Percentiles rank a stretch among this genome's conserved stretches.
Evolutionary conservation across 2,329 filamentous ascomycete species (phyloP).

Genomic region (Tolypocladium sp.): DNA sequence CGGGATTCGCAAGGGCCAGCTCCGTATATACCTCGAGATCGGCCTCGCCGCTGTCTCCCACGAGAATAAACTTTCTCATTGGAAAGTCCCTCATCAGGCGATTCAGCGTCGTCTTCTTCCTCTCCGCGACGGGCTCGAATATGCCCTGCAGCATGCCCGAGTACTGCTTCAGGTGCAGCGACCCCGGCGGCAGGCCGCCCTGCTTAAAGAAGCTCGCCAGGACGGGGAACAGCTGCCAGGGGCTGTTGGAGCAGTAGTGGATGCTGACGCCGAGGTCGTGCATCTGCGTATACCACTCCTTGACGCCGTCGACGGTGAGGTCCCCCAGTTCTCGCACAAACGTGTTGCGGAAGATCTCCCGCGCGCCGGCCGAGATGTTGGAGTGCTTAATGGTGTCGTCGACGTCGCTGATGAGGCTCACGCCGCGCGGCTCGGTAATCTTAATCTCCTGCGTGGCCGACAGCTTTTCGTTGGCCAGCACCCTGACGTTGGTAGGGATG

Average conservation of each 20-base stretch:
- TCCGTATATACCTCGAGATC: constrained; percentile 97
- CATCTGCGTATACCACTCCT: constrained; percentile 78
- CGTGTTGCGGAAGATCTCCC: constrained; percentile 93
- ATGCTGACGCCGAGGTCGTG: constrained; percentile 74
- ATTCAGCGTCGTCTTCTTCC: constrained; percentile 83
- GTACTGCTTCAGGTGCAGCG: constrained; percentile 93
- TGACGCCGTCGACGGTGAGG: constrained; percentile 77
- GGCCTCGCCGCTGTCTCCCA: constrained; percentile 93
- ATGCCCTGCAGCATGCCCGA: constrained; percentile 96
- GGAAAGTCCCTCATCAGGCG: constrained; percentile 85
- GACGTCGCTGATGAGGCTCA: constrained; percentile 94
- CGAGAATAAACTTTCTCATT: constrained; percentile 76
- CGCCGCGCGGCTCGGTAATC: constrained; percentile 66
- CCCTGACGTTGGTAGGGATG: constrained; percentile 78
- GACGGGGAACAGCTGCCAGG: constrained; percentile 93
- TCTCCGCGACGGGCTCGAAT: constrained; percentile 91
- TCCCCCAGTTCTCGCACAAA: constrained; percentile 81
- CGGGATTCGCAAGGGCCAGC: constrained; percentile 74
- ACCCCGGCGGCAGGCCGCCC: constrained; percentile 74
- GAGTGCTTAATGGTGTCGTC: constrained; percentile 97
- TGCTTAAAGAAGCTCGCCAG: constrained; percentile 76
- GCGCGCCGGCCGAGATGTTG: constrained; percentile 75
- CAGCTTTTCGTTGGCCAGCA: constrained; percentile 77
- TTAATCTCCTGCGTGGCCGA: constrained; percentile 72
- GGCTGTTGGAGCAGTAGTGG: constrained; percentile 98